Evolutionary conservation across 331 rosid genomes (phyloP).

Genomic region (Prunus yedoensis): DNA sequence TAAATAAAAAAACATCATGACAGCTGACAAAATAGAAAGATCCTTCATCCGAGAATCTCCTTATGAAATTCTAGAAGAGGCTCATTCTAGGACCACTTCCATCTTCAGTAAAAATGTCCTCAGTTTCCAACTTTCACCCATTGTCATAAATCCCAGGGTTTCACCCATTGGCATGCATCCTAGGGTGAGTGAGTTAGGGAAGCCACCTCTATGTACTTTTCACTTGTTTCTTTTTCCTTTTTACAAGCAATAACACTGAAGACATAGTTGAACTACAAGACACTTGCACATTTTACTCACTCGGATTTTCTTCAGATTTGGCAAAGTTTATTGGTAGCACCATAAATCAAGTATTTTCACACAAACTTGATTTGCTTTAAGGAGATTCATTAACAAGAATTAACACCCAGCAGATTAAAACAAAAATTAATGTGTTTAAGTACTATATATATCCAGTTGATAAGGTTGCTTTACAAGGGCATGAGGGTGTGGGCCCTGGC

Average conservation of each 20-base stretch:
- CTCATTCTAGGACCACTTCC: neutral
- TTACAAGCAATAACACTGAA: too few relatives aligned
- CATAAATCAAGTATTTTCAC: too few relatives aligned
- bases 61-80: neutral
- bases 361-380: too few relatives aligned
- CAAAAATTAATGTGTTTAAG: too few relatives aligned
- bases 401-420: neutral
- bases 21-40: conserved; percentile 2
- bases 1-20: neutral
- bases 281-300: neutral
- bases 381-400: too few relatives aligned
- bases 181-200: too few relatives aligned
- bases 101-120: neutral
- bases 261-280: too few relatives aligned
- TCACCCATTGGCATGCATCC: too few relatives aligned
- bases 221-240: too few relatives aligned
- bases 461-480: neutral
- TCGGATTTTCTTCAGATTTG: too few relatives aligned
- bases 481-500: neutral
- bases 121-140: neutral
- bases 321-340: neutral
- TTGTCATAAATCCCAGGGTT: too few relatives aligned
- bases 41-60: neutral
- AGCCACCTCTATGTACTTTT: too few relatives aligned
- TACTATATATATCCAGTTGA: neutral